Evolutionary conservation across 805 yeast genomes (phyloP).

Genomic region (Ogataea angusta): DNA sequence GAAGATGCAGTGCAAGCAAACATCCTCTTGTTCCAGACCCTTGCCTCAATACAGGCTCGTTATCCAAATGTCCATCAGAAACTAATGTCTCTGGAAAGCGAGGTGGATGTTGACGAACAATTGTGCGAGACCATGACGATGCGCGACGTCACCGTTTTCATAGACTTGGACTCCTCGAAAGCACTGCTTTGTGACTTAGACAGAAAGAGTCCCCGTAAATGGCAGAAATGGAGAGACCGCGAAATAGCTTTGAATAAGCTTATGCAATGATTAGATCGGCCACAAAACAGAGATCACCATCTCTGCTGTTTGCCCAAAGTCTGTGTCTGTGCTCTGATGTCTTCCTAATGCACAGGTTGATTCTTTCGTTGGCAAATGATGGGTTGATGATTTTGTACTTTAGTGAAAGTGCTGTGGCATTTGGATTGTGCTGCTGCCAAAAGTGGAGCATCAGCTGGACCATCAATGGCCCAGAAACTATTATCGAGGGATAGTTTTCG

Average conservation of each 20-base stretch:
- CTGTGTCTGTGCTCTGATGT: constrained; percentile 10
- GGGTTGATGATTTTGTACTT: constrained; percentile 52
- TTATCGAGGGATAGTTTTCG: constrained; percentile 60
- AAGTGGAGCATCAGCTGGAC: constrained; percentile 58
- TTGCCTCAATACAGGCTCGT: constrained; percentile 28
- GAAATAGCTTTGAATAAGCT: constrained; percentile 19
- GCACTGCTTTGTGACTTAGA: constrained; percentile 46
- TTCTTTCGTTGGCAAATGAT: constrained; percentile 39
- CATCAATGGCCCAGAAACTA: constrained; percentile 82
- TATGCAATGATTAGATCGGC: constrained; percentile 11
- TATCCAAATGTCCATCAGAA: constrained; percentile 31
- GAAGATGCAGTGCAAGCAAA: constrained; percentile 2
- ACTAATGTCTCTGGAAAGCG: constrained; percentile 31
- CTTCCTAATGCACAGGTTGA: constrained; percentile 26
- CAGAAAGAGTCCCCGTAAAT: constrained; percentile 42
- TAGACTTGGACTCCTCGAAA: constrained; percentile 32
- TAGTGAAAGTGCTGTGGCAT: constrained; percentile 25
- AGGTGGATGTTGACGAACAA: constrained; percentile 40
- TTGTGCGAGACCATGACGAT: constrained; percentile 48
- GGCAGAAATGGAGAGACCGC: constrained; percentile 40
- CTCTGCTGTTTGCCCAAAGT: constrained; percentile 28
- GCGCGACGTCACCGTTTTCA: constrained; percentile 49
- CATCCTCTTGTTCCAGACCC: constrained; percentile 8
- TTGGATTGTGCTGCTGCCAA: constrained; percentile 18
- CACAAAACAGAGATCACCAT: constrained; percentile 17